These are phyloP conservation scores for Pichia sp. DNA, from an alignment of 1,139 yeast species.

Conservation along the genomic window DNA sequence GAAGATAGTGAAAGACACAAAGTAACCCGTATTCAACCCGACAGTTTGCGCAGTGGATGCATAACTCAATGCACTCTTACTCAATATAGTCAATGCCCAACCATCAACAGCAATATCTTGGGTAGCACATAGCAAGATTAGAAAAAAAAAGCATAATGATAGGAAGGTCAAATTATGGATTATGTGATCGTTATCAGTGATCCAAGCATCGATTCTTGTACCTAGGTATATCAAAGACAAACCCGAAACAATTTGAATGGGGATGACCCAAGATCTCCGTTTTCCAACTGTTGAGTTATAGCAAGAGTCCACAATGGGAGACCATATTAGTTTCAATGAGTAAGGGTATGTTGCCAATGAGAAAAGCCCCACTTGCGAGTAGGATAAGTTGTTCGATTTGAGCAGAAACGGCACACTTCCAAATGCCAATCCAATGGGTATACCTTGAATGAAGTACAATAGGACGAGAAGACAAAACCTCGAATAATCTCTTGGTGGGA, in stretches of 20 bases:
- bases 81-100: conserved; percentile 89
- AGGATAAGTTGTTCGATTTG: conserved; percentile 62
- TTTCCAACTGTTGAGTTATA: conserved; percentile 67
- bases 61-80: conserved; percentile 73
- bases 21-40: conserved; percentile 91
- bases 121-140: conserved; percentile 89
- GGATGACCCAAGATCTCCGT: conserved; percentile 90
- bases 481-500: conserved; percentile 48
- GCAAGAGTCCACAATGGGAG: conserved; percentile 90
- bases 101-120: conserved; percentile 99
- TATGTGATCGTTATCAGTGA: conserved; percentile 39
- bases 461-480: conserved; percentile 68
- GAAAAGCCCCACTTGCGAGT: conserved; percentile 85
- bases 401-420: conserved; percentile 92
- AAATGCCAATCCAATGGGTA: conserved; percentile 93
- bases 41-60: conserved; percentile 98
- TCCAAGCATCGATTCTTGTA: conserved; percentile 43
- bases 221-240: conserved; percentile 62
- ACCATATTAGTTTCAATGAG: conserved; percentile 86
- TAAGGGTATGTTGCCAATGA: conserved; percentile 93
- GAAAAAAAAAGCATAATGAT: conserved; percentile 53
- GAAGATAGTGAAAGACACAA: conserved; percentile 83
- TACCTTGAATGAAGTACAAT: conserved; percentile 81
- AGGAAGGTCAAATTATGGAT: conserved; percentile 46
- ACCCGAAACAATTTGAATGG: conserved; percentile 77